Evolutionary conservation across 2,329 filamentous ascomycete species (phyloP).

Genomic region (Talaromyces sp.): DNA sequence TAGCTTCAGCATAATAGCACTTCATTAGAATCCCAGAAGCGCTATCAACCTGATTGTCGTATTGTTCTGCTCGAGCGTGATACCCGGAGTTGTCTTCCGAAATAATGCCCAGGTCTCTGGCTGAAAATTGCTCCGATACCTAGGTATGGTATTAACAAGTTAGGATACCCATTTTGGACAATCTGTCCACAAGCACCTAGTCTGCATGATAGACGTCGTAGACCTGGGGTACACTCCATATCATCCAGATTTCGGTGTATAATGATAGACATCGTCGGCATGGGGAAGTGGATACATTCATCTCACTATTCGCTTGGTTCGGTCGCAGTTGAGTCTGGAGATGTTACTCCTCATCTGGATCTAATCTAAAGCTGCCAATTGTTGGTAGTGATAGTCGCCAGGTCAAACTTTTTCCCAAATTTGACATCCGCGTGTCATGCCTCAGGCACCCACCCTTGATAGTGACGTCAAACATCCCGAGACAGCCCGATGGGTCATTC

Average conservation of each 20-base stretch:
- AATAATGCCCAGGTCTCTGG: not conserved
- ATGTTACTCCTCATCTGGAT: not conserved
- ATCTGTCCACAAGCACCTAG: not conserved
- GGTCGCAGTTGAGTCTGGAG: not conserved
- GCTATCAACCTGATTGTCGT: not conserved
- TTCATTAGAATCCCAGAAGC: not conserved
- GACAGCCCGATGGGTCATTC: not conserved
- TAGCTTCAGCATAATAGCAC: not conserved
- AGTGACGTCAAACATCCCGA: slow-evolving; percentile 1
- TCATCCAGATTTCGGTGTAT: not conserved
- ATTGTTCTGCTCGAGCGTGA: not conserved
- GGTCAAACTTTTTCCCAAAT: not conserved
- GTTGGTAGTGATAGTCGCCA: not conserved
- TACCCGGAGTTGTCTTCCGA: not conserved
- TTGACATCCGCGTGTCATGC: not conserved
- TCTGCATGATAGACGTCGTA: not conserved
- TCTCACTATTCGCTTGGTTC: not conserved
- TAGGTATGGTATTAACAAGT: too few species aligned
- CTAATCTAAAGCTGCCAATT: too few species aligned
- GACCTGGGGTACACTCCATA: not conserved
- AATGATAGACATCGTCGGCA: not conserved
- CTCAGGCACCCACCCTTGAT: not conserved
- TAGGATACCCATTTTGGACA: not conserved
- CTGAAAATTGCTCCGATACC: too few species aligned
- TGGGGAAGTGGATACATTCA: not conserved